Evolutionary conservation across 768 basidiomycete genomes (phyloP).

Genomic region (Tricholoma bakamatsutake): DNA sequence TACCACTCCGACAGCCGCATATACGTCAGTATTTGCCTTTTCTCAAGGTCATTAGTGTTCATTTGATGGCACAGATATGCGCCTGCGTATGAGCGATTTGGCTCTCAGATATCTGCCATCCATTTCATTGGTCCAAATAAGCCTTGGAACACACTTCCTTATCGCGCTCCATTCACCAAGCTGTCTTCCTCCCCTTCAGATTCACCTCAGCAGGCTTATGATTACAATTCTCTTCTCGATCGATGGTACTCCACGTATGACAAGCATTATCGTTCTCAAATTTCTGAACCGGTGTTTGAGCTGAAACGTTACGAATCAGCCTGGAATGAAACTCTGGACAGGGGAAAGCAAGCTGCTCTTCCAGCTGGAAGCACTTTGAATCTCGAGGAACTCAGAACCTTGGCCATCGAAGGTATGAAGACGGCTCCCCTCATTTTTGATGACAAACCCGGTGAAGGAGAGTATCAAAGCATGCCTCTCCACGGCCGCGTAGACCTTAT

Average conservation of each 20-base stretch:
- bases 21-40: conserved; percentile 63
- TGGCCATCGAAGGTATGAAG: conserved; percentile 56
- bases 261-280: conserved; percentile 67
- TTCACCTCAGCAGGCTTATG: conserved; percentile 48
- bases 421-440: conserved; percentile 19
- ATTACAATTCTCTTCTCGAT: conserved; percentile 78
- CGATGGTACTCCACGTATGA: conserved; percentile 93
- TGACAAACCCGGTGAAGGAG: conserved; percentile 45
- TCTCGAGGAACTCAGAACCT: conserved; percentile 57
- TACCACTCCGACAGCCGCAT: conserved; percentile 94
- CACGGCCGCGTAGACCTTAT: conserved; percentile 88
- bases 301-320: conserved; percentile 63
- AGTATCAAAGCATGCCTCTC: conserved; percentile 77
- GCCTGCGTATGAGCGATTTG: conserved; percentile 93
- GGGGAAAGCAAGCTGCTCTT: conserved; percentile 12
- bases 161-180: conserved; percentile 52
- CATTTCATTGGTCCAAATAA: conserved; percentile 97
- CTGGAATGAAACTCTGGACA: conserved; percentile 53
- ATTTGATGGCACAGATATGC: conserved; percentile 62
- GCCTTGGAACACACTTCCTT: conserved; percentile 80
- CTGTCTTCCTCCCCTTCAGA: conserved; percentile 21
- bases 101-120: conserved; percentile 76
- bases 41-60: conserved; percentile 18
- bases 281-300: conserved; percentile 46
- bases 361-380: conserved; percentile 34